Base-by-base conservation (phyloP, 371 early-diverging fungal genomes). In the Lichtheimia hyalospora region DNA sequence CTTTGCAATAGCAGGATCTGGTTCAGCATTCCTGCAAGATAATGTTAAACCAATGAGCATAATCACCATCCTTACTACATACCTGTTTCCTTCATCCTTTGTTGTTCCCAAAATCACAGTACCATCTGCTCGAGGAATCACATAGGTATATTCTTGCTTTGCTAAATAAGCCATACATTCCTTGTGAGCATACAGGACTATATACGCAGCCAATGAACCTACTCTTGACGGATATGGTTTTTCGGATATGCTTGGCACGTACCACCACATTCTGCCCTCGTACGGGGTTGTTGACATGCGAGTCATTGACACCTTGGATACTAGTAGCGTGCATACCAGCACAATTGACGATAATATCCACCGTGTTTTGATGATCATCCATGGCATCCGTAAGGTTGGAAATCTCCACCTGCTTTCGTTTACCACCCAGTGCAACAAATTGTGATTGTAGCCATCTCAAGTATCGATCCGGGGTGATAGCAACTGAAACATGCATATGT, bases 101-200 rank as follows among this genome's bases (percentile, higher is more conserved):
- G 89, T 88, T 6, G 91, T 91, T 14, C 93, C 93, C 2, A 91
- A 64, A n/a, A 92, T 73, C 25, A 90, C 89, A 25, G 84, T 81
- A 0, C 91, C 92, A 63, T 89, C 86, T 16, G 84, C 75, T 8
- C 91, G 79, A 13, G 93, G 92, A 53, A 92, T 92, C 5, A 91
- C 67, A 71, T 91, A 93, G 12, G 84, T 85, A 52, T 82, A 71
- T 16, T 68, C 61, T 40, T 69, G 44, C 23, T 58, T 55, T 18
- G 39, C 63, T 60, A 68, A 12, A 25, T 39, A 27, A 34, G 25
- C n/a, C 50, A 18, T 3, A 25, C 34, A 34, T 34, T 0, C 4
- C 7, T 27, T 25, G 16, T 23, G n/a, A 18, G 8, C 23, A 56
- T 50, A 39, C 40, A 6, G 6, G 13, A 16, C 5, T 7, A 48